A percentile compares a stretch with the other conserved stretches of the same genome.
phyloP scores from a whole-genome alignment of 441 rosid genomes.

The Pelargonium myrrhifolium region DNA sequence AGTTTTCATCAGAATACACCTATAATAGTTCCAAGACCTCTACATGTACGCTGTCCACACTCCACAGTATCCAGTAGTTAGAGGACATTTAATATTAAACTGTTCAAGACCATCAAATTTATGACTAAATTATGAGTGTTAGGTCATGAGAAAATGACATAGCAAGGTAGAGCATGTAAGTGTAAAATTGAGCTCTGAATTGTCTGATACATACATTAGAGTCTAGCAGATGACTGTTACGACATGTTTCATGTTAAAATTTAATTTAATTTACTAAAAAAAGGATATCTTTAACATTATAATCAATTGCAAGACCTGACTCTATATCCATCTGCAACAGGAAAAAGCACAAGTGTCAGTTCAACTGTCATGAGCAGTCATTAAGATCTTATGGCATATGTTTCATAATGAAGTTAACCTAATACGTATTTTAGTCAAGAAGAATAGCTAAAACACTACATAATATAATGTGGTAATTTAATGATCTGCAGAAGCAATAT shows the following conservation, averaged over 20 bases:
- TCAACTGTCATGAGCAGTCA: conserved; percentile 8
- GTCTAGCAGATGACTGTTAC: conserved; percentile 5
- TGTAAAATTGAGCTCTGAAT: not conserved
- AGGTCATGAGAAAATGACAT: not conserved
- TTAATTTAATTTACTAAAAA: not conserved
- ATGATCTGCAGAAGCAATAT: not conserved
- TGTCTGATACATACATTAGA: not conserved
- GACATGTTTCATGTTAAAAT: not conserved
- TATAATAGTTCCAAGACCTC: not conserved
- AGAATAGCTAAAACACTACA: not conserved
- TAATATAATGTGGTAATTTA: not conserved
- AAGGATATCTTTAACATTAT: conserved; percentile 84
- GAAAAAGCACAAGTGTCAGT: conserved; percentile 20
- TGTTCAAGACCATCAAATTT: not conserved
- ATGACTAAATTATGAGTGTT: not conserved
- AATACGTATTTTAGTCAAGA: not conserved
- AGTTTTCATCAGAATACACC: not conserved
- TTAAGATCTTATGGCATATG: conserved; percentile 5
- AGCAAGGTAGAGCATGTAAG: not conserved
- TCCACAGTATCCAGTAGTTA: not conserved
- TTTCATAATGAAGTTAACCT: conserved; percentile 3
- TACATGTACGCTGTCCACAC: not conserved
- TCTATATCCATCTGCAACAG: conserved; percentile 63
- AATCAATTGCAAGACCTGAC: conserved; percentile 80
- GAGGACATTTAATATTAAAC: not conserved